Conservation (phyloP, 163 green algal genomes). For the Scenedesmus sp. region DNA sequence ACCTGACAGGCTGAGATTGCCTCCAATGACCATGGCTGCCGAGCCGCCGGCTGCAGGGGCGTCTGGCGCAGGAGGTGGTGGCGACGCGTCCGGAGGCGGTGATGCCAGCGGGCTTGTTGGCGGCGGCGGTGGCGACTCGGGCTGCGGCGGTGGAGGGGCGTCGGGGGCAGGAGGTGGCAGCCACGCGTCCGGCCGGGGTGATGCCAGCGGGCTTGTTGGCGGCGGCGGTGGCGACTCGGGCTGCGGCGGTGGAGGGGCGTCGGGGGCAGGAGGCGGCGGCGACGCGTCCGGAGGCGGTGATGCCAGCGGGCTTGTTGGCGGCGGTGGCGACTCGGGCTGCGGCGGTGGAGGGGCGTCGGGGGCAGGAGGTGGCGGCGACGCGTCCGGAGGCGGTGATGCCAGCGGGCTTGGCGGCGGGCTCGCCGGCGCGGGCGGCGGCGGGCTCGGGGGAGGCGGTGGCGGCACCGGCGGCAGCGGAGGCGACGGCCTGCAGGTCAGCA, state of each 20-base stretch:
- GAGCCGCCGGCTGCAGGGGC: background rate
- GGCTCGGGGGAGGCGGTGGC: background rate
- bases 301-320: background rate
- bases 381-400: background rate
- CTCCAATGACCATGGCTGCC: slow-evolving; percentile 15
- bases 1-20: slow-evolving; percentile 29
- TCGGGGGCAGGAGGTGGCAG: background rate
- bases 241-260: background rate
- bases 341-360: background rate
- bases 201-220: background rate
- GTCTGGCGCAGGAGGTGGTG: slow-evolving; percentile 1
- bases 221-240: background rate
- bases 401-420: background rate
- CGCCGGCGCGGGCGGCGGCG: background rate
- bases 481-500: too few relatives aligned
- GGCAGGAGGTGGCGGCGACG: background rate
- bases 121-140: background rate
- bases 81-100: background rate
- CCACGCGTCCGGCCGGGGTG: background rate
- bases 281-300: background rate
- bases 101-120: background rate
- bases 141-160: too few relatives aligned
- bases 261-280: background rate
- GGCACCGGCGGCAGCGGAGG: too few relatives aligned
- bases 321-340: background rate